A percentile compares a stretch with the other conserved stretches of the same genome.
Evolutionary conservation across 176 grass and related monocot species (phyloP).

Genomic region (Musa troglodytarum): DNA sequence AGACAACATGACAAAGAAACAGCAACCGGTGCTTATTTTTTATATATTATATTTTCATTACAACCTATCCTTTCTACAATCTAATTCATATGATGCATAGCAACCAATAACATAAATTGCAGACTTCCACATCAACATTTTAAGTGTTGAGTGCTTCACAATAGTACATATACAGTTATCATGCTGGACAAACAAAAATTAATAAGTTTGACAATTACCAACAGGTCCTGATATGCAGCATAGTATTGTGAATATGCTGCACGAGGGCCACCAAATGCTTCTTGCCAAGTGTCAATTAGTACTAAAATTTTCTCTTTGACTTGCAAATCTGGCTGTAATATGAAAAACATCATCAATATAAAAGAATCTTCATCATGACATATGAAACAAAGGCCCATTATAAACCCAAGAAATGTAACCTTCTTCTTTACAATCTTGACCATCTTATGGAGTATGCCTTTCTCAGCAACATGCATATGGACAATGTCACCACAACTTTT

Average conservation of each 20-base stretch:
- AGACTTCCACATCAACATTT: background rate
- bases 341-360: conserved; percentile 26
- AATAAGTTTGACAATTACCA: conserved; percentile 32
- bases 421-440: conserved; percentile 98
- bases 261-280: conserved; percentile 78
- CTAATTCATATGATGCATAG: background rate
- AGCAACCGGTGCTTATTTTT: background rate
- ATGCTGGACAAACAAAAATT: background rate
- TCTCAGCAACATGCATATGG: conserved; percentile 97
- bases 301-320: conserved; percentile 88
- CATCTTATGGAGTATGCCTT: conserved; percentile 87
- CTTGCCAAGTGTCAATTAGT: conserved; percentile 95
- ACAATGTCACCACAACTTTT: conserved; percentile 96
- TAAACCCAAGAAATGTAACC: conserved; percentile 31
- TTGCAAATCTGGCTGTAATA: conserved; percentile 63
- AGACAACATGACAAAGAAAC: background rate
- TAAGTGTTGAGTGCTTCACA: background rate
- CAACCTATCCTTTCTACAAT: background rate
- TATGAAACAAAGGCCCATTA: conserved; percentile 5
- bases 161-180: background rate
- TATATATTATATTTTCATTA: background rate
- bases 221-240: conserved; percentile 85
- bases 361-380: conserved; percentile 15
- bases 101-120: too few species aligned
- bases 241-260: conserved; percentile 91